A percentile compares a stretch with the other conserved stretches of the same genome.
phyloP scores from a whole-genome alignment of 1,284 basidiomycete genomes.

The Mycena citricolor region DNA sequence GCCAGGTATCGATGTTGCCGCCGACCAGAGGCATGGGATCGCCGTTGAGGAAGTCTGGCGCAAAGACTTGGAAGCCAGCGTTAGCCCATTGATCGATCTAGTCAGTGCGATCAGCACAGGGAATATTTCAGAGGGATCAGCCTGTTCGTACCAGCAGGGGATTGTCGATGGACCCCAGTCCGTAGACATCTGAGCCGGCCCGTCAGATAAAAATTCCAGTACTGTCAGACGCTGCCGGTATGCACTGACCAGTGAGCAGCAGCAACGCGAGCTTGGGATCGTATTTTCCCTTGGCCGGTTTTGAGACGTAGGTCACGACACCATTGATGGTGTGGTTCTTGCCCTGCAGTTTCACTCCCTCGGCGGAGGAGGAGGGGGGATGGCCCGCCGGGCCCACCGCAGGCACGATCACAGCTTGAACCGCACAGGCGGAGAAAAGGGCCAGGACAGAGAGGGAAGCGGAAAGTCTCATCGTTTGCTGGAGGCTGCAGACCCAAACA shows the following conservation, averaged over 20 bases:
- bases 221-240: no score
- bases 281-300: constrained; percentile 17
- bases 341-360: constrained; percentile 11
- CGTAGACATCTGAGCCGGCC: constrained; percentile 17
- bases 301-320: constrained; percentile 22
- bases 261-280: constrained; percentile 14
- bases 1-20: constrained; percentile 26
- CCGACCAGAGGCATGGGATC: constrained; percentile 49
- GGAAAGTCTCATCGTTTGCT: no score
- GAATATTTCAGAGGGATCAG: no score
- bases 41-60: constrained; percentile 60
- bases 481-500: no score
- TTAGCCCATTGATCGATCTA: constrained; percentile 20
- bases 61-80: constrained; percentile 39
- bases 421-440: constrained; percentile 5
- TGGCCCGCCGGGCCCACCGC: constrained; percentile 2
- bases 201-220: no score
- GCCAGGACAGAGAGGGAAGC: no score
- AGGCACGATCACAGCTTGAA: constrained; percentile 9
- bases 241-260: constrained; percentile 17
- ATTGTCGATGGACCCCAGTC: constrained; percentile 22
- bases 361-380: constrained; percentile 3
- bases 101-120: not conserved
- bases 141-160: no score
- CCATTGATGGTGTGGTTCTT: constrained; percentile 23